Evolutionary conservation across 495 filamentous ascomycete genomes (phyloP), one percentile per base, ranked within the genome.

Genomic region (Glutinoglossum americanum): DNA sequence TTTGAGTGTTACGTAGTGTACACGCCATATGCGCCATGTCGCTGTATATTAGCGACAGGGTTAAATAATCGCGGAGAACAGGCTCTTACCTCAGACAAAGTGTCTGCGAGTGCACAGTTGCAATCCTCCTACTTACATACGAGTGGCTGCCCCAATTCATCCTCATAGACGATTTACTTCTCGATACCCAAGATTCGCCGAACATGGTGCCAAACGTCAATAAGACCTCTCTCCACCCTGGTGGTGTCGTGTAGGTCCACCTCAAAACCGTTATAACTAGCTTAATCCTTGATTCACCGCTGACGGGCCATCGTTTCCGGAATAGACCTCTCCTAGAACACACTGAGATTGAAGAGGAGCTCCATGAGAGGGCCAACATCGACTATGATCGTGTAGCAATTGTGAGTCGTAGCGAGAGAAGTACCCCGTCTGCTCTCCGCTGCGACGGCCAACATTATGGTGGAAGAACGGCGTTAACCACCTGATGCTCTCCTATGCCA

Each of bases 371-470:
- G 70, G 92, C 92, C 63, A 89, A 97, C 77, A 96, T 98, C 72
- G 92, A 98, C 80, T 98, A 97, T 69, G 86, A 96, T 72, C 85
- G 92, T 64, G 92, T 98, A 64, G 85, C 92, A 57, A 98, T 98
- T 76, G 89, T 94, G 74, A 66, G 83, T 62, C 30, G 25, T 3
- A 15, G 15, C 51, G 17, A 10, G 17, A 10, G 41, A 21, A 45
- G 13, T 45, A 8, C 37, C 15, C 37, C 8, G 5, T 41, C 37
- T n/a, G n/a, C 19, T 32, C 7, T 33, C 30, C 30, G 30, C 9
- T 9, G 9, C 30, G 30, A 33, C 30, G 9, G 3, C 30, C 30
- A 33, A 33, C 30, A 33, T 33, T 15, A 11, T 11, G 37, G 37
- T 10, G 37, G 15, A 17, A 39, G 37, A 39, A 15, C 37, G 15